Conservation (phyloP, 306 rosid genomes). For the Psophocarpus tetragonolobus region DNA sequence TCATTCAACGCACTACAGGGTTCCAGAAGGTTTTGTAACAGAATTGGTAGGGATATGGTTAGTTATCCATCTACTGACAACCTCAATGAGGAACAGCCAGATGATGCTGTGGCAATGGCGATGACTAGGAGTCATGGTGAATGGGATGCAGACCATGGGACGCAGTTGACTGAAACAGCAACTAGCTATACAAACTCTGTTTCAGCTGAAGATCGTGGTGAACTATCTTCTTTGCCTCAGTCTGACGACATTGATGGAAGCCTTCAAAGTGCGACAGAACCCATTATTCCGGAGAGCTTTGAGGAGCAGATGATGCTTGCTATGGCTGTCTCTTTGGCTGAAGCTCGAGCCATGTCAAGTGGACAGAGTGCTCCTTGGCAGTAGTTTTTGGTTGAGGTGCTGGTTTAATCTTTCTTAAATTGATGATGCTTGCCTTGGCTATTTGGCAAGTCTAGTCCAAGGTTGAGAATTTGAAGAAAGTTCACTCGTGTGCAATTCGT, state of each 20-base stretch:
- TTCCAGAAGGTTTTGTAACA: constrained; percentile 58
- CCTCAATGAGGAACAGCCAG: constrained; percentile 43
- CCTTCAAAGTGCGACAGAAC: constrained; percentile 49
- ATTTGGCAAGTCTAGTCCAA: constrained; percentile 38
- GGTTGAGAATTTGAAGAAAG: constrained; percentile 41
- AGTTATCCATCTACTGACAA: constrained; percentile 57
- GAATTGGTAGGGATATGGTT: constrained; percentile 49
- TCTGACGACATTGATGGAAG: constrained; percentile 55
- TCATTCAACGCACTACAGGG: constrained; percentile 56
- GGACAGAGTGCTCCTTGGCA: constrained; percentile 80
- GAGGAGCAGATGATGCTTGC: constrained; percentile 99
- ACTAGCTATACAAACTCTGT: constrained; percentile 62
- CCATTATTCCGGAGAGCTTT: constrained; percentile 82
- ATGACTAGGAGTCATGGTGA: constrained; percentile 52
- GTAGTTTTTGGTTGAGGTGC: constrained; percentile 44
- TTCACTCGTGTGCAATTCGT: constrained; percentile 42
- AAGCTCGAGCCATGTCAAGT: constrained; percentile 65
- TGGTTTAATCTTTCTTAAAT: constrained; percentile 38
- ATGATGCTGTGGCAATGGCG: constrained; percentile 39
- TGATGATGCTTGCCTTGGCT: constrained; percentile 41
- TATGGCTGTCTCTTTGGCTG: constrained; percentile 93
- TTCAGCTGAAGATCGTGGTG: constrained; percentile 52
- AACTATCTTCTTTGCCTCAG: constrained; percentile 43
- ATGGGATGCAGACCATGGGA: constrained; percentile 60
- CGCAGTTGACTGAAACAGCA: constrained; percentile 60